Evolutionary conservation across 352 stramenopile genomes (phyloP), one percentile per base, ranked within the genome.

Genomic region (Globisporangium echinulatum): DNA sequence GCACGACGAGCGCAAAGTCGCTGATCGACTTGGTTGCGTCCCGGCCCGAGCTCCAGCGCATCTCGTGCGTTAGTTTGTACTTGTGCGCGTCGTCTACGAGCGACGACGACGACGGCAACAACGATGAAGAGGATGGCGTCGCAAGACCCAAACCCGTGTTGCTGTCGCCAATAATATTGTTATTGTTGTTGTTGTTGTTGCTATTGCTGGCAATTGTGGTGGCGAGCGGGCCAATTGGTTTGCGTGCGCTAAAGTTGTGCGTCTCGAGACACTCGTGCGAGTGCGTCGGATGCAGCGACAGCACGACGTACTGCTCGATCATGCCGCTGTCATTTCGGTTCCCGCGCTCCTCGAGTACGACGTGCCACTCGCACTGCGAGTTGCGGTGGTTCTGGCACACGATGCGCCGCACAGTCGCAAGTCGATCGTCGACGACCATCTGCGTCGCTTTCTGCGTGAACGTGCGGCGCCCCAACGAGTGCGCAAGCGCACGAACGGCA

Each of bases 11-110:
- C 14, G 83, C 67, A 55, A 88, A 92, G 60, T 92, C 83, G 50
- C 73, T 86, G 56, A 90, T 87, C 1, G 83, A 74, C 54, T 87
- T 86, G 13, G 83, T 90, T 33, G 78, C 83, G 37, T 92, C 83
- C 60, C 89, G 90, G 40, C 79, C 83, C 9, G 74, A 84, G 61
- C 69, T 77, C 80, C 80, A 92, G n/a, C 83, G 78, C 83, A 90
- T 89, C 49, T 92, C 80, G 49, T 83, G 80, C 7, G 76, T 90
- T 51, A 90, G 63, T 62, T 88, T 72, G 19, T 88, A 90, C 59
- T 87, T 85, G 43, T 74, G 72, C 0, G 77, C 54, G 64, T 90
- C 78, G 49, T 85, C 74, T 7, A 88, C 77, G 8, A 87, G 62
- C 38, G 68, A 74, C 2, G 69, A 72, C 3, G 74, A 60, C 15